Evolutionary conservation across 345 rosid species (phyloP).

Genomic region (Reutealis trisperma): DNA sequence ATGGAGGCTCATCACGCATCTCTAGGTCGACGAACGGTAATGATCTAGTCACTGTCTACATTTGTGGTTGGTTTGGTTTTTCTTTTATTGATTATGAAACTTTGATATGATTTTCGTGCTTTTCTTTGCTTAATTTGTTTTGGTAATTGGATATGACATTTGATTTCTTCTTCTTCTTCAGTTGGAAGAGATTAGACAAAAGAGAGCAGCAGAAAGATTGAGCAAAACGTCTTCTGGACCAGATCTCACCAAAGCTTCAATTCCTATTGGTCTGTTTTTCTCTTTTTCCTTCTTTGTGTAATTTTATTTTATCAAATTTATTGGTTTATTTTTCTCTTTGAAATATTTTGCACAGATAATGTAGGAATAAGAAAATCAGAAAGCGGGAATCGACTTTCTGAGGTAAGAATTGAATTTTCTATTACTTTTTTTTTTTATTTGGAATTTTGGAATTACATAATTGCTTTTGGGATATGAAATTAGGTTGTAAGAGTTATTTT

Average conservation of each 20-base stretch:
- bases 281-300: not conserved
- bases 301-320: not conserved
- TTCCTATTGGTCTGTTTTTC: slow-evolving; percentile 52
- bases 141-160: not conserved
- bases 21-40: slow-evolving; percentile 93
- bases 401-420: slow-evolving; percentile 42
- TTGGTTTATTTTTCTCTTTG: not conserved
- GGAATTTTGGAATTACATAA: not conserved
- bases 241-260: slow-evolving; percentile 61
- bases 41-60: not conserved
- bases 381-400: slow-evolving; percentile 78
- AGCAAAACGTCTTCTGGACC: slow-evolving; percentile 77
- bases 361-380: slow-evolving; percentile 69
- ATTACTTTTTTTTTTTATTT: too few relatives aligned
- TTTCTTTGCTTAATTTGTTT: not conserved
- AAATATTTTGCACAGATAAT: slow-evolving; percentile 43
- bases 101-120: slow-evolving; percentile 3
- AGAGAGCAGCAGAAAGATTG: slow-evolving; percentile 88
- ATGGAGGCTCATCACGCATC: slow-evolving; percentile 86
- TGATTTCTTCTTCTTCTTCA: slow-evolving; percentile 23
- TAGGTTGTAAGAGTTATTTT: too few relatives aligned
- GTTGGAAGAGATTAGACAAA: slow-evolving; percentile 95
- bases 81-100: not conserved
- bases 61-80: not conserved
- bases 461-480: not conserved